Base-by-base conservation (phyloP, 169 alveolate species). In the Theileria parva region DNA sequence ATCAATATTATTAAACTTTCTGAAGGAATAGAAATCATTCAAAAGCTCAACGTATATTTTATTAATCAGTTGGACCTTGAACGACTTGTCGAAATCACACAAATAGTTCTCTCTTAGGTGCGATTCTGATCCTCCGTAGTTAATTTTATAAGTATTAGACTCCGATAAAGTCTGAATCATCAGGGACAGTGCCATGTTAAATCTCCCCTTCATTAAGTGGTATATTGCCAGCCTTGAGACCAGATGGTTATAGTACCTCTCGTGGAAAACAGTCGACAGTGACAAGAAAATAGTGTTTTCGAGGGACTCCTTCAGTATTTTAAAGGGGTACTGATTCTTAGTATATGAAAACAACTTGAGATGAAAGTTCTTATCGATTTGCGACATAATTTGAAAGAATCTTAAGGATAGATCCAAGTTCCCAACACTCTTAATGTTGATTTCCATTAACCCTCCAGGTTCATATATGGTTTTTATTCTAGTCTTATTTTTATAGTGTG, bases 251-350 rank as follows among this genome's bases (percentile, higher is more conserved):
- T 80, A 74, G 23, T 73, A 55, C 8, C 28, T 51, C 55, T 80
- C 88, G 61, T 74, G 70, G 64, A 80, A 80, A n/a, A 23, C 74
- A 11, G 88, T 80, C 28, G 88, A 78, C 65, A 80, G 19, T 30
- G 80, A 67, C 8, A 74, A 37, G 5, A 80, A 64, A 27, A 80
- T 71, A 0, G 79, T 44, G 21, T 77, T 57, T 48, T 80, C 88
- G 2, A 80, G 55, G 1, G 64, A 21, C 30, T 80, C 88, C 25
- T 80, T 65, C 2, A 80, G 72, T 7, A 80, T 50, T 0, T 25
- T 30, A 51, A 73, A 27, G 1, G 73, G 55, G 57, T 68, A 37
- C 30, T 61, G 15, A n/a, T 23, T 23, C 34, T n/a, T 44, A 30
- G 12, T 17, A 44, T 68, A 63, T n/a, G 25, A 19, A 39, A 21